phyloP scores from a whole-genome alignment of 208 protist species.

The Endotrypanum monterogeii region DNA sequence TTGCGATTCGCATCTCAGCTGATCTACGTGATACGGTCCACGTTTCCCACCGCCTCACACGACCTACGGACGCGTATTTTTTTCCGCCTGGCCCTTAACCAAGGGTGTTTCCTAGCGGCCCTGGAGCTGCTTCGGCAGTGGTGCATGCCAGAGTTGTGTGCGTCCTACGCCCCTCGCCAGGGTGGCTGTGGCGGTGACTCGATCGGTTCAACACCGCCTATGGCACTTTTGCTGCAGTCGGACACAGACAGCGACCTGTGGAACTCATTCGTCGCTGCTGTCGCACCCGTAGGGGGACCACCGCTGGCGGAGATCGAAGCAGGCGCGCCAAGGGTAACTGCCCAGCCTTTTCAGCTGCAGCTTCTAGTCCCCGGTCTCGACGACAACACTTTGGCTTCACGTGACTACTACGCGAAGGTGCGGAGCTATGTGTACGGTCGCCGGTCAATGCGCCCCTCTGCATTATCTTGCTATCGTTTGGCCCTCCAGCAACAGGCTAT shows the following conservation, averaged over 20 bases:
- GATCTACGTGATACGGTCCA: conserved; percentile 43
- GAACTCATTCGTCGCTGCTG: conserved; percentile 45
- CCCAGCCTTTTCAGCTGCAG: conserved; percentile 55
- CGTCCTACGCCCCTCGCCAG: conserved; percentile 33
- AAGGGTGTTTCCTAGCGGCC: conserved; percentile 55
- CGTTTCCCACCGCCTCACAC: conserved; percentile 29
- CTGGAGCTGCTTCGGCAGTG: conserved; percentile 64
- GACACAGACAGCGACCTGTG: conserved; percentile 34
- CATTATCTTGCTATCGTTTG: conserved; percentile 12
- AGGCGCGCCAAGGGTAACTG: conserved; percentile 37
- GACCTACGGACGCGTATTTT: conserved; percentile 37
- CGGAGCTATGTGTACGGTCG: conserved; percentile 15
- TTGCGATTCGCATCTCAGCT: conserved; percentile 61
- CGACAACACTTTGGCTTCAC: conserved; percentile 24
- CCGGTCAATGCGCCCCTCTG: conserved; percentile 17
- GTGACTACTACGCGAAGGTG: conserved; percentile 19
- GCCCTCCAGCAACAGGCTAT: neutral
- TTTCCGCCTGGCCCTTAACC: conserved; percentile 61
- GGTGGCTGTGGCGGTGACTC: neutral
- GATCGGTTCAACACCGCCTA: neutral
- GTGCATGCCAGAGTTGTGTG: conserved; percentile 37
- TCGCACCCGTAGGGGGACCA: conserved; percentile 56
- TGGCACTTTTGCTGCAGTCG: conserved; percentile 20
- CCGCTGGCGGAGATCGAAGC: conserved; percentile 45
- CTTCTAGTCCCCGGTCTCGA: conserved; percentile 48